phyloP scores from a whole-genome alignment of 148 eudicot genomes.

The Arctostaphylos glauca region DNA sequence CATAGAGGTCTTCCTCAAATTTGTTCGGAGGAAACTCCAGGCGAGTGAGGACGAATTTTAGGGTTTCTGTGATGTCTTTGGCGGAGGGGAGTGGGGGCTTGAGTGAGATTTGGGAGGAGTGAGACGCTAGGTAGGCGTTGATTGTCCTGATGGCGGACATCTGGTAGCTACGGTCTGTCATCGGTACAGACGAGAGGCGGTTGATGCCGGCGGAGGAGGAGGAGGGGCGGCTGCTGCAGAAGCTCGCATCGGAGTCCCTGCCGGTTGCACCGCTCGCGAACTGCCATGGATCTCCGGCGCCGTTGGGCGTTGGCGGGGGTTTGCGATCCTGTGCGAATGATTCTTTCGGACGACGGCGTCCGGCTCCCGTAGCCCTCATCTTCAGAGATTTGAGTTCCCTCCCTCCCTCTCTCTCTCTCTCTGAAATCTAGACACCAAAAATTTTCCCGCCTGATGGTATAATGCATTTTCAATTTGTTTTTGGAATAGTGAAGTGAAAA shows the following conservation, averaged over 20 bases:
- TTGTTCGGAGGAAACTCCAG: conserved; percentile 38
- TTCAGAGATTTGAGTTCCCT: neutral
- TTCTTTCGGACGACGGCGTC: conserved; percentile 34
- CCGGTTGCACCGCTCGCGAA: conserved; percentile 12
- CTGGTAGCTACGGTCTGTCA: conserved; percentile 48
- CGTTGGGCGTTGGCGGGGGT: conserved; percentile 38
- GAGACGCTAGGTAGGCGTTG: conserved; percentile 59
- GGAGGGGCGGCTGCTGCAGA: conserved; percentile 75
- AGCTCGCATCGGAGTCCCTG: conserved; percentile 80
- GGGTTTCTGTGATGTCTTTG: conserved; percentile 54
- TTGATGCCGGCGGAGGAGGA: conserved; percentile 32
- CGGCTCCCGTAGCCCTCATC: conserved; percentile 36
- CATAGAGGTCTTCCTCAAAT: conserved; percentile 59
- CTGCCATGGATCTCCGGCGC: conserved; percentile 33
- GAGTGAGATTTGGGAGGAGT: conserved; percentile 41
- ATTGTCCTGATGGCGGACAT: conserved; percentile 54
- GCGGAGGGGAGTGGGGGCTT: conserved; percentile 66
- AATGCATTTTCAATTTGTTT: neutral
- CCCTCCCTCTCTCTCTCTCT: conserved; percentile 3
- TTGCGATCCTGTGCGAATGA: conserved; percentile 25
- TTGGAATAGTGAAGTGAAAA: neutral
- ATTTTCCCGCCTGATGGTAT: conserved; percentile 15
- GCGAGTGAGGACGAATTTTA: conserved; percentile 48
- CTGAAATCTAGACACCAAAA: neutral
- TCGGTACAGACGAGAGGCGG: conserved; percentile 19